These are phyloP conservation scores for Phytophthora ohioensis DNA, from an alignment of 352 stramenopile species.

Conservation along the genomic window DNA sequence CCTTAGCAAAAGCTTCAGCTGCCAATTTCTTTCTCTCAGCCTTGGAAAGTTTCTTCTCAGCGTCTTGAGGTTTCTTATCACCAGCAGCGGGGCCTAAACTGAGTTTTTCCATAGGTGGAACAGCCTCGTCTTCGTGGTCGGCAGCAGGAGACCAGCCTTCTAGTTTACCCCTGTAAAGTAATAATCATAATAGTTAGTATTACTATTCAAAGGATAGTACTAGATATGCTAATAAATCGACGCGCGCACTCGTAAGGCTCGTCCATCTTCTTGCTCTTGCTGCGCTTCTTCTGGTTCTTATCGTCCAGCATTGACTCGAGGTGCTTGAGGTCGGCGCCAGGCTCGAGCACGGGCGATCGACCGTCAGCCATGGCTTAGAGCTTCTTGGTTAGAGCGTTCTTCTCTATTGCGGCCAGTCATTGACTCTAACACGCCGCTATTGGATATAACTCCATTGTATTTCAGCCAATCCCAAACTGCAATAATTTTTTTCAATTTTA, in stretches of 20 bases:
- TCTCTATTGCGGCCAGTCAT: constrained; percentile 1
- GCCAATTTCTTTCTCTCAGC: constrained; percentile 79
- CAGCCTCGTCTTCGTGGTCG: constrained; percentile 12
- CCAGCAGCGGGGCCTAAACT: constrained; percentile 47
- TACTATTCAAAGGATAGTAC: neutral
- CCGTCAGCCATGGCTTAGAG: constrained; percentile 47
- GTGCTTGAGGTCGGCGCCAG: constrained; percentile 53
- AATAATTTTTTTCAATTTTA: neutral
- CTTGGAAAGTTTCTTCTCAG: constrained; percentile 62
- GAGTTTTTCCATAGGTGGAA: constrained; percentile 61
- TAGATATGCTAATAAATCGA: neutral
- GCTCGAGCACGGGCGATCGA: constrained; percentile 54
- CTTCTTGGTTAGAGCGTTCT: neutral
- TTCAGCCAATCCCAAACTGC: too few species aligned
- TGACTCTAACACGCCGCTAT: neutral
- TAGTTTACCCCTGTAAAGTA: constrained; percentile 50
- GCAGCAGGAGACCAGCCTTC: constrained; percentile 74
- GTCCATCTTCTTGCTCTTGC: constrained; percentile 36
- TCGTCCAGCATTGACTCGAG: constrained; percentile 52
- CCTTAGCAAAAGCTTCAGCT: constrained; percentile 69
- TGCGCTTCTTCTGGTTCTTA: constrained; percentile 40
- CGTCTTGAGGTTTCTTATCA: neutral
- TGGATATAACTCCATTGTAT: neutral
- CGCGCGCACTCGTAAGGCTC: constrained; percentile 42
- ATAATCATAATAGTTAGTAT: constrained; percentile 14